Conservation (phyloP, 192 early-diverging fungal species). For the Umbelopsis sp. region DNA sequence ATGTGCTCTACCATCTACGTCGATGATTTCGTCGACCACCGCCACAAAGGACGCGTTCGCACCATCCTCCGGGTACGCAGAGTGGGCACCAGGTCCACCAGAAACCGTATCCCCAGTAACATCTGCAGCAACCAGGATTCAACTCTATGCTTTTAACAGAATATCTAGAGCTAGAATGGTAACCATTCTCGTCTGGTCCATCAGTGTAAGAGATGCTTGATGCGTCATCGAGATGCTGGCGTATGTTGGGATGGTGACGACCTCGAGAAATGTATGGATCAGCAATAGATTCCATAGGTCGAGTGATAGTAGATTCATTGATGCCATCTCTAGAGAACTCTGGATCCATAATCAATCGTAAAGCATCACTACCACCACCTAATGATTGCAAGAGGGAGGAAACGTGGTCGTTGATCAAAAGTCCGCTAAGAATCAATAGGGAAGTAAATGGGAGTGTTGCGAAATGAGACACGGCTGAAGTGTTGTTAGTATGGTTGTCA, state of each 20-base stretch:
- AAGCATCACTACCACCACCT: constrained; percentile 19
- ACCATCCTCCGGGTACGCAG: constrained; percentile 19
- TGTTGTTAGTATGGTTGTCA: neutral
- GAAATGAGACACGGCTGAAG: neutral
- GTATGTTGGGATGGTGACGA: constrained; percentile 9
- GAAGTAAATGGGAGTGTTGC: constrained; percentile 11
- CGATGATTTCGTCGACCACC: neutral
- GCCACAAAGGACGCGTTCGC: constrained; percentile 6
- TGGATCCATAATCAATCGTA: constrained; percentile 18
- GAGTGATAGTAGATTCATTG: constrained; percentile 3
- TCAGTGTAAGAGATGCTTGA: neutral
- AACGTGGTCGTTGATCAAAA: constrained; percentile 18
- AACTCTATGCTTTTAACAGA: constrained; percentile 23
- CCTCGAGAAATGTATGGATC: constrained; percentile 6
- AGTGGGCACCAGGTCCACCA: constrained; percentile 22
- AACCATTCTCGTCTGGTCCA: constrained; percentile 5
- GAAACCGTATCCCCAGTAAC: constrained; percentile 14
- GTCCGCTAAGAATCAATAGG: constrained; percentile 11
- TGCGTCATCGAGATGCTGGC: constrained; percentile 6
- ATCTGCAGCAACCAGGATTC: constrained; percentile 14
- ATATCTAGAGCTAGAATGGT: constrained; percentile 8
- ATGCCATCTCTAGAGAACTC: constrained; percentile 5
- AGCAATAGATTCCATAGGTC: constrained; percentile 14
- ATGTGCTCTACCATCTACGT: neutral
- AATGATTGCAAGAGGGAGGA: constrained; percentile 16